Percentiles rank a stretch among this genome's conserved stretches.
Conservation (phyloP, 2,329 filamentous ascomycete species). For the Calonectria pseudoreteaudii region DNA sequence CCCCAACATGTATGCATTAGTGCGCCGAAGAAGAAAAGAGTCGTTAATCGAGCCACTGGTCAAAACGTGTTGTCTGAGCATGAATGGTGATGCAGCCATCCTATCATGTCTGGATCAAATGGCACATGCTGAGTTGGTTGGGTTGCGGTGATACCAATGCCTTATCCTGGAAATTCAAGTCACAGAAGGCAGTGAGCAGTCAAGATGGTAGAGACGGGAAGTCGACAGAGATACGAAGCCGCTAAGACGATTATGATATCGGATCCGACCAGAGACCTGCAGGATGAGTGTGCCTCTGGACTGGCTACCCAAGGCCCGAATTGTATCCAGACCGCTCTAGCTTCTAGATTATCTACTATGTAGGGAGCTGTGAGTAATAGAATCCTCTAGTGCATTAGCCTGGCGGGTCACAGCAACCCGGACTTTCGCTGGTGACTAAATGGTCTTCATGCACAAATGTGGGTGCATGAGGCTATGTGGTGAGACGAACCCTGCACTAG, state of each 20-base stretch:
- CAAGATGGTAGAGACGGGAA: not conserved
- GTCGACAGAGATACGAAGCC: not conserved
- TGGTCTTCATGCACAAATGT: not conserved
- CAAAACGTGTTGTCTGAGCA: not conserved
- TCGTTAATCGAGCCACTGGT: not conserved
- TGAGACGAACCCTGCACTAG: constrained; percentile 14
- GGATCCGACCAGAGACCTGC: constrained; percentile 17
- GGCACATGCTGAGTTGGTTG: constrained; percentile 17
- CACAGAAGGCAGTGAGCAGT: constrained; percentile 1
- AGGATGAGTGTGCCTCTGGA: not conserved
- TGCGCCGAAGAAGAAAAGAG: not conserved
- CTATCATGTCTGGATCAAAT: constrained; percentile 1
- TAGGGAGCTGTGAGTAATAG: constrained; percentile 7
- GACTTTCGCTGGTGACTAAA: not conserved
- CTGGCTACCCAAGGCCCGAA: not conserved
- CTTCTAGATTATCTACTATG: constrained; percentile 5
- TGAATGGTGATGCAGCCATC: not conserved
- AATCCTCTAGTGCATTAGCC: constrained; percentile 9
- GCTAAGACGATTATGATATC: not conserved
- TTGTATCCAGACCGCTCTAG: constrained; percentile 19
- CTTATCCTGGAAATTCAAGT: not conserved
- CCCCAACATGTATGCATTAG: not conserved
- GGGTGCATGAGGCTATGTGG: constrained; percentile 1
- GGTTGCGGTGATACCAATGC: constrained; percentile 6
- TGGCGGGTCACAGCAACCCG: not conserved